Evolutionary conservation across 495 filamentous ascomycete genomes (phyloP), one percentile per base, ranked within the genome.

Genomic region (Penicillium angulare): DNA sequence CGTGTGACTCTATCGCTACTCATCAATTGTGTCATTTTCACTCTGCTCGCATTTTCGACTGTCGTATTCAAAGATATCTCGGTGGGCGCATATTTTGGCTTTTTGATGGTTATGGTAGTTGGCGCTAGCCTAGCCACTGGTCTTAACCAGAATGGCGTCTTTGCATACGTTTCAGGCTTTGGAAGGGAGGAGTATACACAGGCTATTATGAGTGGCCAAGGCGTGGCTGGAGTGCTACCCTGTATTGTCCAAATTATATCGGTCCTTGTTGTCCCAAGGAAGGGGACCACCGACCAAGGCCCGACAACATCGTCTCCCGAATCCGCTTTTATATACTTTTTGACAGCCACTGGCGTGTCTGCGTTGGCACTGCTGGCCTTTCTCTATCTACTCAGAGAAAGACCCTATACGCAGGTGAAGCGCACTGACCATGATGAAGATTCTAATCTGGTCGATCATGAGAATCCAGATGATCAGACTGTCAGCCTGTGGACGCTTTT

Each of bases 131-230:
- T 86, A 55, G 90, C 88, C 0, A 83, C 90, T 0, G 95, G 88
- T 0, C 74, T 97, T 47, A 88, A 86, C 63, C 93, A 97, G 71
- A 97, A 97, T 65, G 93, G 95, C 40, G 82, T 92, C 27, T 97
- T 97, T 66, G 87, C 95, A 6, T 97, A 91, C 60, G 91, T 89
- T 9, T 80, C 89, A 7, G 86, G 86, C 22, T 96, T 96, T 55
- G 89, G 85, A 16, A 69, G 86, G 43, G 81, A 86, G 13, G 85
- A 90, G 57, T 97, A 96, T 70, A 96, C 88, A 42, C 92, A 97
- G 67, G 93, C 86, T 16, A 91, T 97, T 66, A 97, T 99, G 95
- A 84, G 84, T 20, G 93, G 93, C 7, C 93, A 99, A 66, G 95
- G 84, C 13, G 76, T 97, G 6, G 91, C 93, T 1, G 93, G 93